Evolutionary conservation across 2,329 filamentous ascomycete genomes (phyloP).

Genomic region (Monilinia laxa): DNA sequence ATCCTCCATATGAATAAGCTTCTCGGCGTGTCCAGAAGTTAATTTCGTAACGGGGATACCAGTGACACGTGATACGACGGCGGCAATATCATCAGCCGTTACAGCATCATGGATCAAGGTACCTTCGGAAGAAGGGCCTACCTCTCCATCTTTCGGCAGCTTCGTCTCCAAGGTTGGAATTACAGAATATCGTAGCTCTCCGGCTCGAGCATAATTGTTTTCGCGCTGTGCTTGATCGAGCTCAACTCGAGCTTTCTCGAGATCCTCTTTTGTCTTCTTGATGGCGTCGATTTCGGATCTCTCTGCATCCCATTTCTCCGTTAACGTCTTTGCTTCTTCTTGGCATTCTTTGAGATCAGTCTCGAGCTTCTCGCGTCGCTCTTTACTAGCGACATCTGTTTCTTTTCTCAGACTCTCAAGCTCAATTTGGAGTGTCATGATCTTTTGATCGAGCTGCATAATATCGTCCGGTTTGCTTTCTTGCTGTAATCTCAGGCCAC

Average conservation of each 20-base stretch:
- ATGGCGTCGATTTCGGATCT: conserved; percentile 80
- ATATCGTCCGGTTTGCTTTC: conserved; percentile 97
- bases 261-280: conserved; percentile 82
- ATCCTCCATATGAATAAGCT: conserved; percentile 94
- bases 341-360: conserved; percentile 72
- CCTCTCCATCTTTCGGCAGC: conserved; percentile 69
- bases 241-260: conserved; percentile 82
- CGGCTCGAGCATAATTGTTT: conserved; percentile 87
- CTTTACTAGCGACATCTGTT: conserved; percentile 83
- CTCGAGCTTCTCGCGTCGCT: conserved; percentile 84
- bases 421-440: conserved; percentile 97
- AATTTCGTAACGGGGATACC: conserved; percentile 82
- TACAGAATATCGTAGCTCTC: conserved; percentile 82
- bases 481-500: conserved; percentile 84
- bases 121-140: conserved; percentile 40
- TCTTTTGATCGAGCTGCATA: conserved; percentile 85
- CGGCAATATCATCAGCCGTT: conserved; percentile 91
- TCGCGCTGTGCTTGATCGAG: conserved; percentile 80
- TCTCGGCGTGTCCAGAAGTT: conserved; percentile 90
- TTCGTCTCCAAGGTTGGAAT: conserved; percentile 81
- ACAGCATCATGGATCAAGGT: conserved; percentile 88
- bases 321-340: conserved; percentile 72
- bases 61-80: conserved; percentile 85
- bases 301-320: conserved; percentile 86
- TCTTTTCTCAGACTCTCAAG: conserved; percentile 93